Base-by-base conservation (phyloP, 305 asterid species). In the Solanum hybrid region DNA sequence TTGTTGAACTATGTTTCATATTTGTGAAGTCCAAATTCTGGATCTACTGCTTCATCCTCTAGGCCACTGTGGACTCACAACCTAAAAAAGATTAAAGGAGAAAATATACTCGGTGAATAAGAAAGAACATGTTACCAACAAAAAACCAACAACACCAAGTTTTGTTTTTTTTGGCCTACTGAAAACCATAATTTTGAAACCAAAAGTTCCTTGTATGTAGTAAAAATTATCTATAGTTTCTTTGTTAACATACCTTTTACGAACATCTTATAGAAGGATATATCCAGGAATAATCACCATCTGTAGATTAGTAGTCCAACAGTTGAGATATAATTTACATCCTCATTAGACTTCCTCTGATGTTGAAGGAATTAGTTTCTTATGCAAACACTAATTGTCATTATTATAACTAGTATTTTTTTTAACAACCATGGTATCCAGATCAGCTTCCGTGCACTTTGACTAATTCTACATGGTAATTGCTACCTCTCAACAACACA, bases 31-130 rank as follows among this genome's bases (percentile, higher is more conserved):
- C 27, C 15, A 31, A 37, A 29, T 82, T 29, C 87, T 45, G 27
- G 37, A 78, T 27, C 60, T 35, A 81, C 88, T 88, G 37, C 85
- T 27, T 89, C 87, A 91, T 42, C 73, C 93, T 88, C 90, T 91
- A 56, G 99, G 99, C 99, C 98, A 96, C 82, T 96, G 98, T 89
- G 98, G 99, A 91, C 99, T 97, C 91, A 95, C 98, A 87, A 97
- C 98, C 98, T 97, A 94, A 93, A 14, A 51, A 79, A 2, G 13
- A 29, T 27, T 4, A 17, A 40, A 35, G 29, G 17, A 17, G 31
- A 81, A 27, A 45, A 27, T 10, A 79, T 24, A 38, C 86, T 13
- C 27, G 6, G 19, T 79, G 27, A 79, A 13, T 80, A 80, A 79
- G n/a, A 38, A 24, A 40, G 14, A 42, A 26, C 71, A 81, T 40